Conservation (phyloP, 2,329 filamentous ascomycete species). For the Septoria petroselini region DNA sequence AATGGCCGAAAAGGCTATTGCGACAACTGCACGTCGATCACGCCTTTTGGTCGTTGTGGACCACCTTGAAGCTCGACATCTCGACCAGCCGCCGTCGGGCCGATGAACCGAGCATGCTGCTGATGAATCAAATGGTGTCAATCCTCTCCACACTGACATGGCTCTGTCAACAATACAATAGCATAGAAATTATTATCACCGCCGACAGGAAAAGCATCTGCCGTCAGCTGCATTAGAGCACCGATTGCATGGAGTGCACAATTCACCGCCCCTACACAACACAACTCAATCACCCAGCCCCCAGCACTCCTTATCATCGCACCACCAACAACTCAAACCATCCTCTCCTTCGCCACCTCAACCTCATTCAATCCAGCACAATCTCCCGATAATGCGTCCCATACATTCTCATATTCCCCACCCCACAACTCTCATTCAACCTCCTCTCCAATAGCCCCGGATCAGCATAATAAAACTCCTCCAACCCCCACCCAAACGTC, state of each 20-base stretch:
- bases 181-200: too few relatives aligned
- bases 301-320: too few relatives aligned
- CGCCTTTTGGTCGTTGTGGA: constrained; percentile 19
- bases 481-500: constrained; percentile 1
- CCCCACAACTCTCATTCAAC: neutral
- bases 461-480: constrained; percentile 1
- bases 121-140: neutral
- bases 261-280: too few relatives aligned
- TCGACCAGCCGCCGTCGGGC: constrained; percentile 17
- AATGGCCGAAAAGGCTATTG: constrained; percentile 13
- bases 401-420: constrained; percentile 7
- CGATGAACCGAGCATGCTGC: constrained; percentile 7
- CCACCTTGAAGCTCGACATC: constrained; percentile 7
- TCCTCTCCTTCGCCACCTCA: neutral
- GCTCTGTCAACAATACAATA: too few relatives aligned
- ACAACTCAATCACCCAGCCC: too few relatives aligned
- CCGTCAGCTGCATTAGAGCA: too few relatives aligned
- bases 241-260: too few relatives aligned
- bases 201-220: too few relatives aligned
- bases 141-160: neutral
- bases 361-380: neutral
- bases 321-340: too few relatives aligned
- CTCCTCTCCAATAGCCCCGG: neutral
- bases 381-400: neutral
- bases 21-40: constrained; percentile 21